These are phyloP conservation scores for Monosporascus sp. DNA, from an alignment of 2,329 filamentous ascomycete species.

Conservation along the genomic window DNA sequence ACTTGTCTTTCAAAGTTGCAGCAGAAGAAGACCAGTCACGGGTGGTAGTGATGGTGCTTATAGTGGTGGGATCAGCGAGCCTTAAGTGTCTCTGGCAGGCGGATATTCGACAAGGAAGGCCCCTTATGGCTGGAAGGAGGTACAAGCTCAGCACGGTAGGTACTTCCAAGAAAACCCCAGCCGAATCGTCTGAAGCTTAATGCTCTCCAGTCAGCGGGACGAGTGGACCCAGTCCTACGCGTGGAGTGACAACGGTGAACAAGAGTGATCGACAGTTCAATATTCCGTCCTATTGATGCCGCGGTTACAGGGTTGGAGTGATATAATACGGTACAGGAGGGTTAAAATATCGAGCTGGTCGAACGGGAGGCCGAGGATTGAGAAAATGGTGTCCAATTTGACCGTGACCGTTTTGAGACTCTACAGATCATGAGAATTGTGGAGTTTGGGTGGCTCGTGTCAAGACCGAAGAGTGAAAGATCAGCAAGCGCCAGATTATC, in stretches of 20 bases:
- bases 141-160: constrained; percentile 34
- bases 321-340: constrained; percentile 18
- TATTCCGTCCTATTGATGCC: constrained; percentile 43
- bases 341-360: constrained; percentile 23
- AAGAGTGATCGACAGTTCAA: constrained; percentile 49
- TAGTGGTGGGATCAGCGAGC: constrained; percentile 51
- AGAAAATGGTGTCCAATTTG: constrained; percentile 30
- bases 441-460: constrained; percentile 31
- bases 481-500: constrained; percentile 28
- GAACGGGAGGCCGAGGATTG: constrained; percentile 22
- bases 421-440: constrained; percentile 27
- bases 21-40: constrained; percentile 32
- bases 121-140: constrained; percentile 25
- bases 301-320: constrained; percentile 38
- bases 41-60: constrained; percentile 14
- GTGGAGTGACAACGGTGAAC: constrained; percentile 44
- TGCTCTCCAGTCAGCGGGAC: constrained; percentile 37
- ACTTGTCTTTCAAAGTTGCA: constrained; percentile 28
- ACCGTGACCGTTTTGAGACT: constrained; percentile 29
- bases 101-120: constrained; percentile 30
- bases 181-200: constrained; percentile 37
- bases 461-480: constrained; percentile 31
- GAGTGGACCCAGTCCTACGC: constrained; percentile 31
- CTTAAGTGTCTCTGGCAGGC: constrained; percentile 47
- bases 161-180: constrained; percentile 29